Percentiles rank a stretch among this genome's conserved stretches.
Evolutionary conservation across 305 asterid species (phyloP).

Genomic region (Euphrasia arctica): DNA sequence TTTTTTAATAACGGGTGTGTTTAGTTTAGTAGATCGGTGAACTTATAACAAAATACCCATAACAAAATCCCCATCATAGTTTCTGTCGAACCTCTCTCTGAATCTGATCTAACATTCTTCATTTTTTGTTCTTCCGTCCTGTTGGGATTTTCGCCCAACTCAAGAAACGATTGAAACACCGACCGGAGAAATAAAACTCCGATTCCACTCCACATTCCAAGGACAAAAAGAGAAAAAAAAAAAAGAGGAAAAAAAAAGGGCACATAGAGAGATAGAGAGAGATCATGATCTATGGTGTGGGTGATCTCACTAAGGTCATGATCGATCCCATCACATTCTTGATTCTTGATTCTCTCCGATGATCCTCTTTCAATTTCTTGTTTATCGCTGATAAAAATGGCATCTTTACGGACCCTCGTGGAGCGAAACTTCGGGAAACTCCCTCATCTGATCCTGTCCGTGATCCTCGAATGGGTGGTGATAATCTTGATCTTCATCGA

Average conservation of each 20-base stretch:
- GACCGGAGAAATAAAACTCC: no score
- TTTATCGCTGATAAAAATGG: constrained; percentile 5
- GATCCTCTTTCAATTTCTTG: constrained; percentile 3
- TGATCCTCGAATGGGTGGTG: constrained; percentile 70
- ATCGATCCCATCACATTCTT: constrained; percentile 40
- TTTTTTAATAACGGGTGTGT: no score
- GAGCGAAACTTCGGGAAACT: constrained; percentile 57
- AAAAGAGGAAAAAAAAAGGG: no score
- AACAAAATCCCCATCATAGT: constrained; percentile 21
- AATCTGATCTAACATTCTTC: constrained; percentile 24
- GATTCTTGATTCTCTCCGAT: constrained; percentile 26
- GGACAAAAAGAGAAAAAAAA: no score
- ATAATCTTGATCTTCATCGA: constrained; percentile 67
- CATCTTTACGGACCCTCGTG: constrained; percentile 41
- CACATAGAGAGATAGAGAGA: constrained; percentile 24
- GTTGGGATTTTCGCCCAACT: no score
- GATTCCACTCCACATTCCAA: constrained; percentile 9
- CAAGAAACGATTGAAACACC: no score
- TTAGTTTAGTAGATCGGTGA: no score
- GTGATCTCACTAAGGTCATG: constrained; percentile 47
- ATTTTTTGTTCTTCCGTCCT: not conserved
- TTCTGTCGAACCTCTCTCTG: constrained; percentile 27
- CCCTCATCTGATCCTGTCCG: constrained; percentile 60
- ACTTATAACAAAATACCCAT: not conserved
- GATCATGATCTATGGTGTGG: constrained; percentile 60